Conservation (phyloP, 768 basidiomycete genomes). For the Agrocybe chaxingu region DNA sequence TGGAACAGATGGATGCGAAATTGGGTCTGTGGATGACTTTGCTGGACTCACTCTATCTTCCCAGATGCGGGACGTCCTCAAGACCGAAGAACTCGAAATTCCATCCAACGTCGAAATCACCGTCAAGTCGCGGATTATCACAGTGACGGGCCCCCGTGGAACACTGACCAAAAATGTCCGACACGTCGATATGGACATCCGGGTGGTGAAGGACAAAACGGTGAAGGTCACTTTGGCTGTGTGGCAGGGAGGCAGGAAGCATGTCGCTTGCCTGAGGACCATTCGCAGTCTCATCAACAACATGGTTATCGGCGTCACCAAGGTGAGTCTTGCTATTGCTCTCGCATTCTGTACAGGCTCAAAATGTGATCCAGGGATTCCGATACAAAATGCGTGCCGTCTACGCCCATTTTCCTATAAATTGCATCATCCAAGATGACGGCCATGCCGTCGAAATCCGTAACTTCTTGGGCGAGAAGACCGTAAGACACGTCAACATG, state of each 20-base stretch:
- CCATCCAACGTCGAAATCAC: conserved; percentile 81
- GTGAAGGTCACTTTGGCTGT: conserved; percentile 87
- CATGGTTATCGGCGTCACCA: conserved; percentile 97
- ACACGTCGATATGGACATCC: conserved; percentile 93
- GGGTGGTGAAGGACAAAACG: conserved; percentile 74
- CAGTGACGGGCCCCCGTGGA: conserved; percentile 90
- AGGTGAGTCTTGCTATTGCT: conserved; percentile 43
- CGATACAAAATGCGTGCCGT: conserved; percentile 99
- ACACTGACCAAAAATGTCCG: conserved; percentile 89
- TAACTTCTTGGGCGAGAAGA: conserved; percentile 96
- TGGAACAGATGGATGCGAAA: conserved; percentile 34
- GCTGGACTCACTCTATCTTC: conserved; percentile 26
- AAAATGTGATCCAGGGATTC: conserved; percentile 71
- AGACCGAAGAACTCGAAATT: conserved; percentile 90
- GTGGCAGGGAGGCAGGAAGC: conserved; percentile 98
- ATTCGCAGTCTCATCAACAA: conserved; percentile 94
- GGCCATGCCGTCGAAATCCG: conserved; percentile 82
- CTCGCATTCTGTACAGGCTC: background rate
- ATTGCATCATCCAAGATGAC: conserved; percentile 85
- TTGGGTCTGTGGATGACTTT: conserved; percentile 31
- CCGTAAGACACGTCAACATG: conserved; percentile 91
- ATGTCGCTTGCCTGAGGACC: conserved; percentile 96
- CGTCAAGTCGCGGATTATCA: conserved; percentile 90
- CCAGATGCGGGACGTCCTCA: conserved; percentile 90
- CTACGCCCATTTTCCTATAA: conserved; percentile 99